These are phyloP conservation scores for Saprolegnia parasitica DNA, from an alignment of 352 stramenopile genomes.

Conservation along the genomic window DNA sequence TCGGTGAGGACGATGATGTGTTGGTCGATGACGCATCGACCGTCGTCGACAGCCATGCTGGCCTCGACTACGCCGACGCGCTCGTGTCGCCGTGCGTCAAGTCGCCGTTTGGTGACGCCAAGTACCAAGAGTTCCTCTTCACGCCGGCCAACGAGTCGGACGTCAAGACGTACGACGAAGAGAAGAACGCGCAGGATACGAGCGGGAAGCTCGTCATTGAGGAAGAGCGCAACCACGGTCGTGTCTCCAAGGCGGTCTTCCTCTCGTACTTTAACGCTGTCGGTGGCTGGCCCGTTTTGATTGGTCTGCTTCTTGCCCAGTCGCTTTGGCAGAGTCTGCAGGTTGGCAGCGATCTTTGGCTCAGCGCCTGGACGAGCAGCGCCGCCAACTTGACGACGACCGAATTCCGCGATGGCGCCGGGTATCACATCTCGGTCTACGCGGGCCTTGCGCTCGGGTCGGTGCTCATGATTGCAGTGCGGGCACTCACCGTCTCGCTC, in stretches of 20 bases:
- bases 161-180: not conserved
- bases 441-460: constrained; percentile 43
- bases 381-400: not conserved
- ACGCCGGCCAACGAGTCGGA: not conserved
- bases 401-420: not conserved
- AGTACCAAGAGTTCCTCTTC: not conserved
- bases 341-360: constrained; percentile 8
- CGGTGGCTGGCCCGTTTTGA: constrained; percentile 32
- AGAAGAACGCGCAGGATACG: not conserved
- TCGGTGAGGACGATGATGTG: constrained; percentile 2
- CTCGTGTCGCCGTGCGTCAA: constrained; percentile 22
- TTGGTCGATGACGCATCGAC: not conserved
- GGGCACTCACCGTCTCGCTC: constrained; percentile 43
- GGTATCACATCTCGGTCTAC: constrained; percentile 57
- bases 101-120: constrained; percentile 11
- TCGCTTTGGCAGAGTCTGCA: constrained; percentile 22
- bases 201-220: constrained; percentile 45
- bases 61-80: constrained; percentile 6
- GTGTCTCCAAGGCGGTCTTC: constrained; percentile 39
- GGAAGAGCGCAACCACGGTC: constrained; percentile 57
- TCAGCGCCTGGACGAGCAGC: constrained; percentile 18
- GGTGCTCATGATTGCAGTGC: constrained; percentile 56
- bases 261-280: constrained; percentile 44
- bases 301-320: not conserved
- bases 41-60: not conserved